Conservation (phyloP, 2,329 filamentous ascomycete species). For the Aureobasidium musti region DNA sequence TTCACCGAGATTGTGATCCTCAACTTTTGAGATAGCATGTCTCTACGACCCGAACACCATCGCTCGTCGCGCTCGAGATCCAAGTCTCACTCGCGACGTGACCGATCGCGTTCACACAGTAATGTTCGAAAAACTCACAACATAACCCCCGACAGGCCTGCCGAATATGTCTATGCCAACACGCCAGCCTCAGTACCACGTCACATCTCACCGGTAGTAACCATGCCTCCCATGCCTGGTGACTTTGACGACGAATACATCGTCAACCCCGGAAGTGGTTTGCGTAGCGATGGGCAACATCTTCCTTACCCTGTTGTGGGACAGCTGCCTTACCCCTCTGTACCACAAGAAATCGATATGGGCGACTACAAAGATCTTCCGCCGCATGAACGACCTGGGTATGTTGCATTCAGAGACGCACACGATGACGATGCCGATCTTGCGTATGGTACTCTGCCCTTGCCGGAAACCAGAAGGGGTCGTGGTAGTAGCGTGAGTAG, state of each 20-base stretch:
- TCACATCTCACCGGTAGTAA: constrained; percentile 25
- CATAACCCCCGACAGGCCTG: constrained; percentile 8
- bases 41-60: constrained; percentile 46
- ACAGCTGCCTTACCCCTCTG: constrained; percentile 37
- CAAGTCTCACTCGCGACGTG: constrained; percentile 45
- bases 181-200: constrained; percentile 35
- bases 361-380: constrained; percentile 50
- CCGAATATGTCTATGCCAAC: constrained; percentile 33
- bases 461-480: constrained; percentile 16
- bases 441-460: constrained; percentile 36
- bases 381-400: constrained; percentile 44
- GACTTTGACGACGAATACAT: constrained; percentile 42
- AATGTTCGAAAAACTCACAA: constrained; percentile 38
- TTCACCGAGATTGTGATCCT: background rate
- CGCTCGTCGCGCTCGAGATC: constrained; percentile 46
- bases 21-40: constrained; percentile 38
- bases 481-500: constrained; percentile 6
- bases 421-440: constrained; percentile 38
- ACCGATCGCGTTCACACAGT: constrained; percentile 44
- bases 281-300: constrained; percentile 6
- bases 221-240: constrained; percentile 35
- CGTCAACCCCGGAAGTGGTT: background rate
- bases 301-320: constrained; percentile 29
- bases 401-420: constrained; percentile 30
- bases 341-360: constrained; percentile 45